Conservation (phyloP, 345 rosid species). For the Eucalyptus dawsonii region DNA sequence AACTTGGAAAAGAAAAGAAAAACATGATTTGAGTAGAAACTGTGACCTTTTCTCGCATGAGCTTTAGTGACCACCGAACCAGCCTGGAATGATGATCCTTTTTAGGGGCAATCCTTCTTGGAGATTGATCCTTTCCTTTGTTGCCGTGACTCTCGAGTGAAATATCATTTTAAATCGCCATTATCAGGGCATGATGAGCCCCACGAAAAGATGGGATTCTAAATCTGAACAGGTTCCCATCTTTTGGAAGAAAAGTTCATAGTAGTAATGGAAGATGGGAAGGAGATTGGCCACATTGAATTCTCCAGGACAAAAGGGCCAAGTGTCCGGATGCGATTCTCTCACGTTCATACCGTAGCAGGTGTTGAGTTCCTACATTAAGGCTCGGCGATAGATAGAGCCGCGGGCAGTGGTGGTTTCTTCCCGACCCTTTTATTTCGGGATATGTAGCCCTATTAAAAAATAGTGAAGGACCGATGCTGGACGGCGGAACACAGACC, state of each 20-base stretch:
- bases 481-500: background rate
- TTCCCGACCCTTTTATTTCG: background rate
- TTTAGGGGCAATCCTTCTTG: background rate
- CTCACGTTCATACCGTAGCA: background rate
- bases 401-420: background rate
- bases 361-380: background rate
- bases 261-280: background rate
- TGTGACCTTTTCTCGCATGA: background rate
- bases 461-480: background rate
- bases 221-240: background rate
- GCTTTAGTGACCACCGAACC: background rate
- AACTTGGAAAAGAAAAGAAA: background rate
- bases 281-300: background rate
- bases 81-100: background rate
- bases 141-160: background rate
- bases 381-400: background rate
- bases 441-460: background rate
- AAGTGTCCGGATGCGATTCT: background rate
- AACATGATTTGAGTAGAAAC: background rate
- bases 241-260: background rate
- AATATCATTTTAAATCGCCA: background rate
- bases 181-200: background rate
- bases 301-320: background rate
- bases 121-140: background rate
- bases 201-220: background rate